These are phyloP conservation scores for Aureobasidium sp. DNA, from an alignment of 2,329 filamentous ascomycete genomes.

Conservation along the genomic window DNA sequence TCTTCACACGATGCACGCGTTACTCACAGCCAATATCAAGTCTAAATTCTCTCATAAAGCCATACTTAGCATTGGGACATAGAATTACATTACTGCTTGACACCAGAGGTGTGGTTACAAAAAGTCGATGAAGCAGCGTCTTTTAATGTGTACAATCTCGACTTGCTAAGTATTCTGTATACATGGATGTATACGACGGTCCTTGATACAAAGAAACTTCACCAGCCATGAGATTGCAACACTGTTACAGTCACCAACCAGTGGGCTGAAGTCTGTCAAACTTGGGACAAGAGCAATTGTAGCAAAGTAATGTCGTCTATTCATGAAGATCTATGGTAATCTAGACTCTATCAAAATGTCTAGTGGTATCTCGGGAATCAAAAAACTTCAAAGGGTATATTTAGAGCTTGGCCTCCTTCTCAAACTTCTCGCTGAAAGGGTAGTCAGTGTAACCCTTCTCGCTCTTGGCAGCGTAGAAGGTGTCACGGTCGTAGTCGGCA, in stretches of 20 bases:
- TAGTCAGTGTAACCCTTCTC: conserved; percentile 36
- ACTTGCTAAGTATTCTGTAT: too few species aligned
- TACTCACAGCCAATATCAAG: too few species aligned
- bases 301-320: neutral
- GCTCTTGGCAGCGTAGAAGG: conserved; percentile 36
- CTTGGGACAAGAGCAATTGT: neutral
- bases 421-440: conserved; percentile 29
- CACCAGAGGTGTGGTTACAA: too few species aligned
- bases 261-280: neutral
- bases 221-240: too few species aligned
- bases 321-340: neutral
- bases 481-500: conserved; percentile 36
- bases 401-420: conserved; percentile 16
- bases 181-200: too few species aligned
- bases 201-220: too few species aligned
- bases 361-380: neutral
- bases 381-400: neutral
- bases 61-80: too few species aligned
- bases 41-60: too few species aligned
- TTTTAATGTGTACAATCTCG: too few species aligned
- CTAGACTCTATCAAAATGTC: neutral
- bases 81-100: too few species aligned
- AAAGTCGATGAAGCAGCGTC: too few species aligned
- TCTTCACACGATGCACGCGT: too few species aligned
- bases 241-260: neutral